phyloP scores from a whole-genome alignment of 768 basidiomycete genomes.

The Mycena pura region DNA sequence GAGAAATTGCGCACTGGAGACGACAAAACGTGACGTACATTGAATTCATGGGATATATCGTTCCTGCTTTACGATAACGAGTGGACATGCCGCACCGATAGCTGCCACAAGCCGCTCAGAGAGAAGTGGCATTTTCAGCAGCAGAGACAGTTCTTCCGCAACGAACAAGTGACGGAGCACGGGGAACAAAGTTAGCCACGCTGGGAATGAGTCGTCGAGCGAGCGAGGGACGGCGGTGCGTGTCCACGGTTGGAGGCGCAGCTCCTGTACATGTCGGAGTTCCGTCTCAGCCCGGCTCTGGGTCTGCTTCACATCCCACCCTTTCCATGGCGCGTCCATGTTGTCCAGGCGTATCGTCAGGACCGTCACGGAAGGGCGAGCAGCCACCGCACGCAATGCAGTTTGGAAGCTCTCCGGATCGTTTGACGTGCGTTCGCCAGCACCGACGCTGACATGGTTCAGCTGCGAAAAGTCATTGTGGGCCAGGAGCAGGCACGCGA shows the following conservation, averaged over 20 bases:
- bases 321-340: background rate
- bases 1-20: no score
- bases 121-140: background rate
- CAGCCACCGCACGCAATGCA: background rate
- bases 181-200: constrained; percentile 11
- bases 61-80: constrained; percentile 5
- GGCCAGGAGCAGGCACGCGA: background rate
- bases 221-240: no score
- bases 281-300: background rate
- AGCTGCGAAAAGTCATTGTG: constrained; percentile 3
- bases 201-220: no score
- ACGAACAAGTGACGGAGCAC: background rate
- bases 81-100: background rate
- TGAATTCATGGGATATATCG: no score
- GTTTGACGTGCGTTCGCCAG: background rate
- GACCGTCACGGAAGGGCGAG: background rate
- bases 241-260: background rate
- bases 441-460: background rate
- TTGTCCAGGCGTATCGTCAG: background rate
- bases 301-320: background rate
- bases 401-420: background rate
- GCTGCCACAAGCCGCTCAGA: background rate
- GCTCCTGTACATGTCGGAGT: background rate
- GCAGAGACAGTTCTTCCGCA: background rate
- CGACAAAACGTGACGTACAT: no score